Evolutionary conservation across 2,329 filamentous ascomycete species (phyloP).

Genomic region (Xylariaceae sp.): DNA sequence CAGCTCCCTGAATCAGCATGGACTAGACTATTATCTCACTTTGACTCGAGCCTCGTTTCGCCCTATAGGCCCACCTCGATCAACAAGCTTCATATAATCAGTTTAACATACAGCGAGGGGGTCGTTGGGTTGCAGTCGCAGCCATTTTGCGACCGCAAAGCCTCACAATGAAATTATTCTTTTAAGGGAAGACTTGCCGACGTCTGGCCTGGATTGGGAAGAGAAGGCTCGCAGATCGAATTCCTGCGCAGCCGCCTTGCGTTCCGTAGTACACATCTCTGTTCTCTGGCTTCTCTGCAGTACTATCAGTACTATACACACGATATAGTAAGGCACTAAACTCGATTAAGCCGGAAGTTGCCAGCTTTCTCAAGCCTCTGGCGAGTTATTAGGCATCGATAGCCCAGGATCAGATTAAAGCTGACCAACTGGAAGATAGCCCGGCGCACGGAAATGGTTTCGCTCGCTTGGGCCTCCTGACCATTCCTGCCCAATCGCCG

Average conservation of each 20-base stretch:
- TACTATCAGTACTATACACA: background rate
- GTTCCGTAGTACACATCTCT: slow-evolving; percentile 38
- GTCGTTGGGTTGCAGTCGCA: slow-evolving; percentile 27
- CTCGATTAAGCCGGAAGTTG: slow-evolving; percentile 34
- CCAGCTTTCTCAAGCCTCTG: slow-evolving; percentile 37
- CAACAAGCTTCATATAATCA: no score
- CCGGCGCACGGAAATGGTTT: slow-evolving; percentile 44
- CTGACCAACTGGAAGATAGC: slow-evolving; percentile 54
- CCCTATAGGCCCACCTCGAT: slow-evolving; percentile 22
- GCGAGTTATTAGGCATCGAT: slow-evolving; percentile 40
- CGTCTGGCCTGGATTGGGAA: slow-evolving; percentile 30
- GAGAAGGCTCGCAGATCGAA: slow-evolving; percentile 36
- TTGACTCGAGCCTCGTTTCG: slow-evolving; percentile 19
- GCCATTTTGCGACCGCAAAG: slow-evolving; percentile 31
- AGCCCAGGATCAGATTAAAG: slow-evolving; percentile 41
- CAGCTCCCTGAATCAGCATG: slow-evolving; percentile 4
- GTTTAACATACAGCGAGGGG: slow-evolving; percentile 29
- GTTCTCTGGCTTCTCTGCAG: slow-evolving; percentile 22
- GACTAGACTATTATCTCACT: slow-evolving; percentile 13
- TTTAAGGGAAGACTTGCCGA: slow-evolving; percentile 38
- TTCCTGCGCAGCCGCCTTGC: slow-evolving; percentile 39
- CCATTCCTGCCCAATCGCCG: slow-evolving; percentile 50
- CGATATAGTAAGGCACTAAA: slow-evolving; percentile 31
- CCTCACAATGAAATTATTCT: slow-evolving; percentile 33
- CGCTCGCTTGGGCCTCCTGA: slow-evolving; percentile 48